Evolutionary conservation across 2,329 filamentous ascomycete species (phyloP).

Genomic region (Fusarium ambrosium): DNA sequence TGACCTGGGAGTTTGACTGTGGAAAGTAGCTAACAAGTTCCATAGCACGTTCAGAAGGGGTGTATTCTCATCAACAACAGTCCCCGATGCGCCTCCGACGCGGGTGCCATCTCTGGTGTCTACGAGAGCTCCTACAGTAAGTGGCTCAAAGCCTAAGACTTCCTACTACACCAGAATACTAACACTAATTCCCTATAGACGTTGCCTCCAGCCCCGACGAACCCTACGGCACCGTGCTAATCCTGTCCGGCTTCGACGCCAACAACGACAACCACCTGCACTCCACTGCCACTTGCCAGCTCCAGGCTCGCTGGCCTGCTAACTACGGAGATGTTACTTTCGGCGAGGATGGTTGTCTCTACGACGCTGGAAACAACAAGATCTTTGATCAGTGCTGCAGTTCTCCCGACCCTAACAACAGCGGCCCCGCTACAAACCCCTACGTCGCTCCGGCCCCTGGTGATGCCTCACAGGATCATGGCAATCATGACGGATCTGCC

Average conservation of each 20-base stretch:
- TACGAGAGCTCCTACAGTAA: constrained; percentile 27
- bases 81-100: constrained; percentile 17
- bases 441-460: constrained; percentile 1
- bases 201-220: constrained; percentile 19
- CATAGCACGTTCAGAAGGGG: constrained; percentile 23
- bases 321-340: constrained; percentile 27
- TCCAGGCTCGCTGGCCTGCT: constrained; percentile 22
- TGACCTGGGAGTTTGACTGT: accelerated
- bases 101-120: constrained; percentile 9
- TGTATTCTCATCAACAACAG: constrained; percentile 20
- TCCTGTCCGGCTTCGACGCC: constrained; percentile 23
- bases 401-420: constrained; percentile 13
- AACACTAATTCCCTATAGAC: background rate
- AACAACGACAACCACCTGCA: constrained; percentile 9
- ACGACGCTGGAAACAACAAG: constrained; percentile 18
- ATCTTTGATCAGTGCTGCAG: constrained; percentile 28
- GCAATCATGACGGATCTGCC: constrained; percentile 18
- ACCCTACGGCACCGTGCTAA: constrained; percentile 14
- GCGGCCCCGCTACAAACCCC: constrained; percentile 15
- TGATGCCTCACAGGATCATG: background rate
- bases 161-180: too few species aligned
- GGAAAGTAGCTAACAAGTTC: background rate
- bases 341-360: constrained; percentile 22
- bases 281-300: constrained; percentile 14
- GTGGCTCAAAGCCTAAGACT: background rate